Base-by-base conservation (phyloP, 257 asterid species). In the Cynanchum wilfordii region DNA sequence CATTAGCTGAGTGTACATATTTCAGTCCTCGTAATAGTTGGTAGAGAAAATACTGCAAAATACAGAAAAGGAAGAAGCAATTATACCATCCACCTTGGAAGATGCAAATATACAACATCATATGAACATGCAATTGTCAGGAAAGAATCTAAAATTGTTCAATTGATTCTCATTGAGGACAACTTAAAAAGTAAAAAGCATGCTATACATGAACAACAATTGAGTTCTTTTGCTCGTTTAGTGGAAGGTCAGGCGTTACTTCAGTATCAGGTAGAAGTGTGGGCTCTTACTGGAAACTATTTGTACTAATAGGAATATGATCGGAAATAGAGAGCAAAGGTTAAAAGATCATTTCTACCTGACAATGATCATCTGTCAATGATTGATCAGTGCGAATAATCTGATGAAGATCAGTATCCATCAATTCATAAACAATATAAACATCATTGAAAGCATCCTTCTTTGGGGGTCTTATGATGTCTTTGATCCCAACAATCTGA, bases 401-500 rank as follows among this genome's bases (percentile, higher is more conserved):
- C 84, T 91, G 97, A 78, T 91, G 96, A 83, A 91, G 86, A 74
- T 89, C 96, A 0, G 96, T 91, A 75, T 91, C 96, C 96, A 91
- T 83, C 82, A 91, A 72, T 69, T 89, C 97, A 78, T 84, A 91
- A 55, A 91, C 90, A 67, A 89, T 84, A 82, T 89, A 91, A 42
- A 89, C 97, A 80, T 91, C 97, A 66, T 87, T 85, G 78, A 91
- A 91, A 70, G 82, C 74, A 62, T 89, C 93, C 84, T 75, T 84
- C 72, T 71, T 81, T 11, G 96, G 96, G 24, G 97, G 96, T 74
- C 83, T 83, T 68, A 91, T 89, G 69, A 91, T 86, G 73, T 91
- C 97, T 83, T 88, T 91, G 86, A 91, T 88, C 29, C 88, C 87
- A 73, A 91, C 76, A 75, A 91, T 78, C 97, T 91, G 89, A 76